Percentiles rank a stretch among this genome's conserved stretches.
These are phyloP conservation scores for Alternaria rosae DNA, from an alignment of 2,329 filamentous ascomycete species.

Conservation along the genomic window DNA sequence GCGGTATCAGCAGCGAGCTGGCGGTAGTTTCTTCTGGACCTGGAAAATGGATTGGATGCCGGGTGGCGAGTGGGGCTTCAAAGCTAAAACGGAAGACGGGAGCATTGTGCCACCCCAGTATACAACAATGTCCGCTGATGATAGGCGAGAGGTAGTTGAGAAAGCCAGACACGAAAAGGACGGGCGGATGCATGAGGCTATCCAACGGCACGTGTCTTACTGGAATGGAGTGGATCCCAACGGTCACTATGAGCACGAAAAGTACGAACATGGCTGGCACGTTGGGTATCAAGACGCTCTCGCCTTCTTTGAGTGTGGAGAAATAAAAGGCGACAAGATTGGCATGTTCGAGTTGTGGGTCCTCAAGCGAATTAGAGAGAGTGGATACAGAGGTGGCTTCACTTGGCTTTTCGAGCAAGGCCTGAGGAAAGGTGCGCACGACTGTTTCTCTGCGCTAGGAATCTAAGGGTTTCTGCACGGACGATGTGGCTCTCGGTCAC, in stretches of 20 bases:
- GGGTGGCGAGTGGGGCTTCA: slow-evolving; percentile 69
- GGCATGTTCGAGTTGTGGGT: slow-evolving; percentile 67
- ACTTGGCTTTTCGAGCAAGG: slow-evolving; percentile 63
- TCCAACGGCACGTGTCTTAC: slow-evolving; percentile 57
- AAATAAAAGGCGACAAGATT: slow-evolving; percentile 57
- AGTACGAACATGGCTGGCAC: slow-evolving; percentile 64
- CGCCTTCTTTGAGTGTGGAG: slow-evolving; percentile 57
- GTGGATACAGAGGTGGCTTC: slow-evolving; percentile 56
- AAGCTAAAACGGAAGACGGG: slow-evolving; percentile 57
- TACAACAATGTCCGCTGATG: slow-evolving; percentile 18
- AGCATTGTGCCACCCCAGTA: slow-evolving; percentile 51
- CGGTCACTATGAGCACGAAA: slow-evolving; percentile 60
- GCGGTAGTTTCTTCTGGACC: slow-evolving; percentile 67
- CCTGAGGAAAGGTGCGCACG: slow-evolving; percentile 55
- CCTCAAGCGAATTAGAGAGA: slow-evolving; percentile 62
- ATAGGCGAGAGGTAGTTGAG: slow-evolving; percentile 40
- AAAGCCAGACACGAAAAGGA: slow-evolving; percentile 52
- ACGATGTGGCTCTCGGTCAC: not conserved
- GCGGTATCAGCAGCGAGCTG: slow-evolving; percentile 59
- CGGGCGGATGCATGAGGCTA: slow-evolving; percentile 44
- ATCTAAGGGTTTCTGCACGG: slow-evolving; percentile 17
- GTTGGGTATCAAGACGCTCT: slow-evolving; percentile 64
- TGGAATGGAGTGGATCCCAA: slow-evolving; percentile 58
- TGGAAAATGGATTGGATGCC: slow-evolving; percentile 69
- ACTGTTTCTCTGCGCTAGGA: slow-evolving; percentile 44